Base-by-base conservation (phyloP, 2,329 filamentous ascomycete genomes). In the Botrytis squamosa region DNA sequence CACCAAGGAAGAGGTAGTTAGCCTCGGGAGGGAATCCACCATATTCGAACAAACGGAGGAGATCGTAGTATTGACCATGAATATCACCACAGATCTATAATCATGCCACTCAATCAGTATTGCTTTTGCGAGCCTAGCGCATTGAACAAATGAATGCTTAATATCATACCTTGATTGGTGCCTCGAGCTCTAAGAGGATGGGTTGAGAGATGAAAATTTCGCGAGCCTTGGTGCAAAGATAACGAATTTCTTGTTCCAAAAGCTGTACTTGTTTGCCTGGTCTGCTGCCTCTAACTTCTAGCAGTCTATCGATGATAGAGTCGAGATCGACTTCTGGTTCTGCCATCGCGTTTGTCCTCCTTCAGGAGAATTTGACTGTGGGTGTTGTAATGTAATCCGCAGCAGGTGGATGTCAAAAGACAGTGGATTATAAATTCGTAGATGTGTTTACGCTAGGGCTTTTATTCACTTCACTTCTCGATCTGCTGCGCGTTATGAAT, bases 181-280 rank as follows among this genome's bases (percentile, higher is more conserved):
- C 96, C 85, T 98, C 96, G 69, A 99, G 90, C 87, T 99, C 96
- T 78, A 99, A 90, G 79, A 99, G 88, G 82, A 98, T 98, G 78
- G 96, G 96, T 87, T 99, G 96, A 76, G 95, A 98, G 85, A 99
- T 98, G 88, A 99, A 98, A 81, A 99, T 98, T 87, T 99, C 96
- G 78, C 96, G 92, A 77, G 95, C 95, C 88, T 98, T 98, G 83
- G 95, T 98, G 90, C 96, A 99, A 78, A 99, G 90, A 85, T 91
- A 97, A 83, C 95, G 92, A 80, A 99, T 99, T 86, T 98, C 96
- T 75, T 93, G 91, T 85, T 99, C 96, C 78, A 97, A 88, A 79
- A 99, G 90, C 86, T 98, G 95, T 73, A 99, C 96, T 86, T 98
- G 96, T 88, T 99, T 99, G 81, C 96, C 96, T 74, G 96, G 96